Conservation (phyloP, 495 filamentous ascomycete species). For the Cairneyella variabilis region DNA sequence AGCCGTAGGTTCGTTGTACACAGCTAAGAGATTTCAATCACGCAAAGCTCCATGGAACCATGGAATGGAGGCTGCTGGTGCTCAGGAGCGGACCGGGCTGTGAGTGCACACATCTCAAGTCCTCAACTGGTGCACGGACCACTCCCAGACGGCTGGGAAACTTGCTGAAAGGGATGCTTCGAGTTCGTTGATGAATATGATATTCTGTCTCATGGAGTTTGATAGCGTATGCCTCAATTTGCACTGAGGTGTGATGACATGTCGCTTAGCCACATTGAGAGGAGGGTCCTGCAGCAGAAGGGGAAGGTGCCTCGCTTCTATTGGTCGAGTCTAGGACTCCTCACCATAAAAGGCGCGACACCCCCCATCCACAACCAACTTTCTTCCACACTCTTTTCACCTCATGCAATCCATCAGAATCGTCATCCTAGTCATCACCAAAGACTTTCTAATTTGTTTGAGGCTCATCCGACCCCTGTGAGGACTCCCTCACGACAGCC, state of each 20-base stretch:
- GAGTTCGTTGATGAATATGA: too few relatives aligned
- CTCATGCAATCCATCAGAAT: background rate
- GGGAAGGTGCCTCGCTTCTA: conserved; percentile 2
- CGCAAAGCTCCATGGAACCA: too few relatives aligned
- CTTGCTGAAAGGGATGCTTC: too few relatives aligned
- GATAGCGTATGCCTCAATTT: background rate
- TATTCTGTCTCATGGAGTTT: too few relatives aligned
- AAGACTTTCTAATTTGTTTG: conserved; percentile 20
- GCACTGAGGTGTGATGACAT: conserved; percentile 3
- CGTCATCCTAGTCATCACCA: conserved; percentile 9
- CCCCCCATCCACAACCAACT: conserved; percentile 20
- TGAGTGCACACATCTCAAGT: too few relatives aligned
- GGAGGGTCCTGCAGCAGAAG: conserved; percentile 11
- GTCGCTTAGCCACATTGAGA: conserved; percentile 14
- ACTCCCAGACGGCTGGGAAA: too few relatives aligned
- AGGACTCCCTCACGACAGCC: conserved; percentile 16
- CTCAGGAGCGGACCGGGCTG: too few relatives aligned
- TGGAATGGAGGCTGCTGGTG: too few relatives aligned
- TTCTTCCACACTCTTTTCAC: conserved; percentile 23
- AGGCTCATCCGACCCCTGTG: conserved; percentile 7
- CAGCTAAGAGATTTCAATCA: too few relatives aligned
- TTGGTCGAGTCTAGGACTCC: conserved; percentile 15
- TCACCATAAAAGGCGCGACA: conserved; percentile 20
- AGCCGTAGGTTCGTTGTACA: too few relatives aligned
- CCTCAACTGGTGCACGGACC: too few relatives aligned